A percentile compares a stretch with the other conserved stretches of the same genome.
phyloP scores from a whole-genome alignment of 306 rosid genomes.

The Dalbergia oliveri region DNA sequence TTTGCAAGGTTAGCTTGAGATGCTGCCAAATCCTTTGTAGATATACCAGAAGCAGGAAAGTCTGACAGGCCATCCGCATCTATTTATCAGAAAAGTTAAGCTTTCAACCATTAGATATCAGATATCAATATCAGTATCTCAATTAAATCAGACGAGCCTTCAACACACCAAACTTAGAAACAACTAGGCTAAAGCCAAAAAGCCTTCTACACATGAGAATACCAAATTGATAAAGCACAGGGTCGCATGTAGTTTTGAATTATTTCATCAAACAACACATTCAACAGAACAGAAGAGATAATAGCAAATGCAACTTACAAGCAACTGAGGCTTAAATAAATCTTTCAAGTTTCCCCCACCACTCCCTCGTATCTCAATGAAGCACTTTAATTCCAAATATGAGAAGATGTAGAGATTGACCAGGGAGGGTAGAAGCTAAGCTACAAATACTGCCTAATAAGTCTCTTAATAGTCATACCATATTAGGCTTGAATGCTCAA shows the following conservation, averaged over 20 bases:
- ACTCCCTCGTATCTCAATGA: constrained; percentile 26
- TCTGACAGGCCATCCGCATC: constrained; percentile 70
- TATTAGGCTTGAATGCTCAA: constrained; percentile 21
- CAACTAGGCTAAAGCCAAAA: constrained; percentile 23
- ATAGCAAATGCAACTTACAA: neutral
- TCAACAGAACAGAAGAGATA: constrained; percentile 34
- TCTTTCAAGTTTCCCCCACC: constrained; percentile 6
- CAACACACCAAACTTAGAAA: constrained; percentile 1
- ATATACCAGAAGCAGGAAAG: constrained; percentile 60
- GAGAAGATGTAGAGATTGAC: constrained; percentile 16
- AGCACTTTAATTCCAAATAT: constrained; percentile 13
- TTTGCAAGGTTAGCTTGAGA: constrained; percentile 66
- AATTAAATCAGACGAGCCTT: constrained; percentile 28
- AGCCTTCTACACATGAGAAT: neutral
- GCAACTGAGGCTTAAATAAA: constrained; percentile 13
- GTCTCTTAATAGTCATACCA: neutral
- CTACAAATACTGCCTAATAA: neutral
- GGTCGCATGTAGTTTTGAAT: constrained; percentile 14
- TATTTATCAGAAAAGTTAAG: constrained; percentile 38
- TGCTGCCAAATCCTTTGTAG: constrained; percentile 61
- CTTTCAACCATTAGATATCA: constrained; percentile 40
- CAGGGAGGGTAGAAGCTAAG: neutral
- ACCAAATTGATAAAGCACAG: neutral
- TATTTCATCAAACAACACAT: constrained; percentile 28
- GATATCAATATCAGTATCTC: constrained; percentile 5